A percentile compares a stretch with the other conserved stretches of the same genome.
Evolutionary conservation across 2,329 filamentous ascomycete species (phyloP).

Genomic region (Acephala macrosclerotiorum): DNA sequence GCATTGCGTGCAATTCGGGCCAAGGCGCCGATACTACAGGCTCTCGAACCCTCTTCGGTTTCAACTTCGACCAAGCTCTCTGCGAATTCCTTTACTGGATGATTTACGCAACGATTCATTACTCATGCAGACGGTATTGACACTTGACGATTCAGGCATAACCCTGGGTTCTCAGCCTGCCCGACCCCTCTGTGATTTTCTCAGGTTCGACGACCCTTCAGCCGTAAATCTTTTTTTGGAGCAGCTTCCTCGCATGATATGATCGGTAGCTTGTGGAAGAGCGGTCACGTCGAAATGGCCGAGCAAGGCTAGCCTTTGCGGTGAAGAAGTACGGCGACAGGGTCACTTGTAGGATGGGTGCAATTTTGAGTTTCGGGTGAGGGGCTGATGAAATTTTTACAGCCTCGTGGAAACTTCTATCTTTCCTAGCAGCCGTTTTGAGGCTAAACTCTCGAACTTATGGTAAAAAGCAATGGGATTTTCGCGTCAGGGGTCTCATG

Average conservation of each 20-base stretch:
- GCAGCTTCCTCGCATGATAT: background rate
- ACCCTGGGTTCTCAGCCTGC: background rate
- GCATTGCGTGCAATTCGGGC: background rate
- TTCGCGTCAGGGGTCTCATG: background rate
- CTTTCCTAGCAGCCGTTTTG: background rate
- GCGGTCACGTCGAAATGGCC: constrained; percentile 20
- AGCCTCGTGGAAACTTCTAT: background rate
- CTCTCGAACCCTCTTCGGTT: constrained; percentile 6
- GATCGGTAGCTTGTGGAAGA: constrained; percentile 15
- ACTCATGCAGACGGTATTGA: background rate
- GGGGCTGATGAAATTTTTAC: background rate
- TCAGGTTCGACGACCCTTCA: too few relatives aligned
- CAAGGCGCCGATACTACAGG: constrained; percentile 9
- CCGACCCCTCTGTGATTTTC: too few relatives aligned
- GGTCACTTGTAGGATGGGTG: background rate
- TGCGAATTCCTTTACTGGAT: background rate
- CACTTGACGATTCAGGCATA: background rate
- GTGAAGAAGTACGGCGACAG: constrained; percentile 8
- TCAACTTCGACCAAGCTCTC: background rate
- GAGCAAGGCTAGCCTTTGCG: constrained; percentile 3
- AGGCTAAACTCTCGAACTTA: background rate
- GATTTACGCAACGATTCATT: background rate
- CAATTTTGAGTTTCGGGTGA: background rate
- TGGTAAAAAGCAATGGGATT: background rate
- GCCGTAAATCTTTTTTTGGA: too few relatives aligned